phyloP scores from a whole-genome alignment of 176 grass and related monocot species.

The Dactylis glomerata region DNA sequence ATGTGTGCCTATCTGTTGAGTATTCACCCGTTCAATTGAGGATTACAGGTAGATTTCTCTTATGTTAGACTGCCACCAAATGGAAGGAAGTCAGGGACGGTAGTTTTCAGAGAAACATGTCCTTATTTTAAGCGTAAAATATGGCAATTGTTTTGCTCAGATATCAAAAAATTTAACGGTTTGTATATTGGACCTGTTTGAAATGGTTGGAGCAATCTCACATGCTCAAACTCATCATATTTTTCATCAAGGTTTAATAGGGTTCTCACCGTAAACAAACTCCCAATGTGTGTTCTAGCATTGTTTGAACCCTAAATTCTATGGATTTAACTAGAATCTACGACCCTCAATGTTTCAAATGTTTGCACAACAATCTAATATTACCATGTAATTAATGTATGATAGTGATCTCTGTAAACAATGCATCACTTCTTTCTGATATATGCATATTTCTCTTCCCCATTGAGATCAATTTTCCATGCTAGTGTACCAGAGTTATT shows the following conservation, averaged over 20 bases:
- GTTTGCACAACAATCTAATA: background rate
- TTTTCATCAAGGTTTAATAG: background rate
- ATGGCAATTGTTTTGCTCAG: background rate
- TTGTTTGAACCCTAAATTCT: background rate
- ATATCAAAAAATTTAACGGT: background rate
- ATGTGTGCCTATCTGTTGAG: background rate
- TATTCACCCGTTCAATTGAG: background rate
- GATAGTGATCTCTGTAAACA: background rate
- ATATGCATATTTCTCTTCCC: constrained; percentile 16
- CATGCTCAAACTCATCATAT: background rate
- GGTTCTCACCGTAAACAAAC: constrained; percentile 3
- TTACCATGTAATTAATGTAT: background rate
- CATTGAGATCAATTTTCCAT: background rate
- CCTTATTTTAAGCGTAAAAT: constrained; percentile 10
- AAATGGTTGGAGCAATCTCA: background rate
- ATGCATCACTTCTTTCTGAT: background rate
- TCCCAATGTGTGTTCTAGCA: background rate
- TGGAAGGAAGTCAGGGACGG: background rate
- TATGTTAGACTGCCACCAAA: background rate
- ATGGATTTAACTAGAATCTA: background rate
- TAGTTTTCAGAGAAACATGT: background rate
- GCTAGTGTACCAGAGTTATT: background rate
- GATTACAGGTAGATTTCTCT: background rate
- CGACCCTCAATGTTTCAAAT: background rate
- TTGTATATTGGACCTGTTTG: constrained; percentile 5